Conservation (phyloP, 1,284 basidiomycete genomes). For the Prillingera fragicola region DNA sequence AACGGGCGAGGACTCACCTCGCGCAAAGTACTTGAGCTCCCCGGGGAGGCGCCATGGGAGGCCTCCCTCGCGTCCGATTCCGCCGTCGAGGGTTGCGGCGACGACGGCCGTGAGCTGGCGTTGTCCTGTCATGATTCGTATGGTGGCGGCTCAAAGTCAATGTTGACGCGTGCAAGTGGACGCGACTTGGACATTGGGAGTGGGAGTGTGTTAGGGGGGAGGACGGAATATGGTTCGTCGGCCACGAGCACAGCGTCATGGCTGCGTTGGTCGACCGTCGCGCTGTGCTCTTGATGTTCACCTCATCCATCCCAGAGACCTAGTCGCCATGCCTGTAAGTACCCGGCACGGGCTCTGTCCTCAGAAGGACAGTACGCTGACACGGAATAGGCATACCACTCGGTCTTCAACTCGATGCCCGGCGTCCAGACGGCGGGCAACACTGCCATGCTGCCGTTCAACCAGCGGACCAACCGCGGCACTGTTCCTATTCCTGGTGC, state of each 20-base stretch:
- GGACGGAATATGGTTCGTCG: neutral
- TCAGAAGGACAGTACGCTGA: constrained; percentile 2
- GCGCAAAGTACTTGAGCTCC: constrained; percentile 92
- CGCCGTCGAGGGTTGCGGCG: constrained; percentile 79
- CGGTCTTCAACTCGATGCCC: constrained; percentile 80
- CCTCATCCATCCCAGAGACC: constrained; percentile 1
- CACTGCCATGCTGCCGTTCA: constrained; percentile 83
- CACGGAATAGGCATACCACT: constrained; percentile 83
- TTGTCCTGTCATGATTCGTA: constrained; percentile 1
- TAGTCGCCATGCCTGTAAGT: constrained; percentile 24
- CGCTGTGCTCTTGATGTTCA: neutral
- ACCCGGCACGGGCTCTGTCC: too few species aligned
- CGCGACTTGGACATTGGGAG: too few species aligned
- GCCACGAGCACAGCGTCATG: constrained; percentile 9
- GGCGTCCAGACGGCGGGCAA: constrained; percentile 83
- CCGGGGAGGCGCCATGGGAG: constrained; percentile 86
- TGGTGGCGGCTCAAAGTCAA: constrained; percentile 2
- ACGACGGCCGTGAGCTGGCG: constrained; percentile 74
- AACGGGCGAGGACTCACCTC: constrained; percentile 44
- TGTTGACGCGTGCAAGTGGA: too few species aligned
- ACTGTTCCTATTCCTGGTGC: constrained; percentile 68
- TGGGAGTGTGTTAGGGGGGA: too few species aligned
- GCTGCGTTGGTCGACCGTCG: constrained; percentile 1
- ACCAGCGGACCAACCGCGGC: constrained; percentile 71
- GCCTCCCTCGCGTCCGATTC: constrained; percentile 69